phyloP scores from a whole-genome alignment of 1,139 yeast genomes.

The Suhomyces chickasaworum region DNA sequence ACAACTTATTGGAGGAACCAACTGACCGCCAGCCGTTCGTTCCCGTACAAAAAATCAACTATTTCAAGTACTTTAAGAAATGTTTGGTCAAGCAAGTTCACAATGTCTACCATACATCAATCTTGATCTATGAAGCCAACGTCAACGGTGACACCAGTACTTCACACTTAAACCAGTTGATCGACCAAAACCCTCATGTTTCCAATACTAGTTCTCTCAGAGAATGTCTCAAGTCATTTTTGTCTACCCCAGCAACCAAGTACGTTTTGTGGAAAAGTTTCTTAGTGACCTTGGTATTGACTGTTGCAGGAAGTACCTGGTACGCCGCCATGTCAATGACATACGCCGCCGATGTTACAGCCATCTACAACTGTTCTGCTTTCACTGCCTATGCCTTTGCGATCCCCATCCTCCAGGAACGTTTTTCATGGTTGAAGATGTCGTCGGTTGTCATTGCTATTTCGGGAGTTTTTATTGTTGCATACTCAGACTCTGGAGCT shows the following conservation, averaged over 20 bases:
- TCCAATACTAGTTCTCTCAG: slow-evolving; percentile 41
- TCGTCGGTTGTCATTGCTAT: slow-evolving; percentile 72
- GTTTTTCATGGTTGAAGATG: slow-evolving; percentile 64
- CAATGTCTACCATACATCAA: slow-evolving; percentile 53
- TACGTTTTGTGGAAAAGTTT: slow-evolving; percentile 50
- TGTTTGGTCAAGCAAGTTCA: slow-evolving; percentile 52
- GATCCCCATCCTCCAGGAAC: slow-evolving; percentile 69
- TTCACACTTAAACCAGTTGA: slow-evolving; percentile 37
- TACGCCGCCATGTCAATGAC: slow-evolving; percentile 80
- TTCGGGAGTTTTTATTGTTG: slow-evolving; percentile 75
- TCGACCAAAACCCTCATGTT: slow-evolving; percentile 46
- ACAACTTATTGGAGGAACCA: slow-evolving; percentile 32
- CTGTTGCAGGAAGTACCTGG: slow-evolving; percentile 84
- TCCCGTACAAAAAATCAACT: slow-evolving; percentile 21
- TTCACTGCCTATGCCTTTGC: slow-evolving; percentile 87
- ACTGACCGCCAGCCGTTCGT: slow-evolving; percentile 16
- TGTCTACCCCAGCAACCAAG: slow-evolving; percentile 46
- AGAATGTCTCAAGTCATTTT: slow-evolving; percentile 39
- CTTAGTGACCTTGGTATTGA: slow-evolving; percentile 58
- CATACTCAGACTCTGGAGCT: slow-evolving; percentile 57
- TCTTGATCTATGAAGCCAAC: slow-evolving; percentile 47
- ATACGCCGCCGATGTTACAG: slow-evolving; percentile 84
- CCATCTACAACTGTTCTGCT: slow-evolving; percentile 87
- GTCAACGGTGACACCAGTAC: slow-evolving; percentile 39
- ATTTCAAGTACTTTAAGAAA: slow-evolving; percentile 40